phyloP scores from a whole-genome alignment of 345 rosid genomes.

The Rhodamnia argentea region DNA sequence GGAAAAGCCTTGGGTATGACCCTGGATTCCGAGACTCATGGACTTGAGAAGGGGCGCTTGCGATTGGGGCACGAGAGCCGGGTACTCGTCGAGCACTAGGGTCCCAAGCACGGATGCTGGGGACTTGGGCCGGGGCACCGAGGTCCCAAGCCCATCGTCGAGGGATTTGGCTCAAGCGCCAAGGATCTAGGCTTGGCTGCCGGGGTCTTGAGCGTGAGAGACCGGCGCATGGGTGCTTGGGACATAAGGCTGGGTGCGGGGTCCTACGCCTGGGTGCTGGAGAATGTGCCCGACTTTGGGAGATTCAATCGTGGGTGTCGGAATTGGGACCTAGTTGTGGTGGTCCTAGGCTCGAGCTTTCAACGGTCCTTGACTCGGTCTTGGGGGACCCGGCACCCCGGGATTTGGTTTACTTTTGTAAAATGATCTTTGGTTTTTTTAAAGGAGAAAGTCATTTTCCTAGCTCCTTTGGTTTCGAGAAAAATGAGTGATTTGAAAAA shows the following conservation, averaged over 20 bases:
- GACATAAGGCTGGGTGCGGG: not conserved
- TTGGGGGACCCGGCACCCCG: fast-evolving
- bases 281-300: not conserved
- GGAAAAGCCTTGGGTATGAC: not conserved
- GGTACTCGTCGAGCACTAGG: not conserved
- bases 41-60: not conserved
- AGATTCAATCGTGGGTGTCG: no score
- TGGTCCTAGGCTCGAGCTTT: not conserved
- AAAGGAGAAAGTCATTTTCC: not conserved
- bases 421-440: not conserved
- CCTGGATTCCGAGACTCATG: not conserved
- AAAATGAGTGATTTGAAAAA: no score
- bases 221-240: fast-evolving
- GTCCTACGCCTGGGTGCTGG: not conserved
- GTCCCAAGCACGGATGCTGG: not conserved
- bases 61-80: not conserved
- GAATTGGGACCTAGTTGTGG: no score
- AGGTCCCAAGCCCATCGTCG: no score
- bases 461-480: no score
- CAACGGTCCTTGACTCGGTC: fast-evolving
- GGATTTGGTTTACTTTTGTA: not conserved
- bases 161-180: not conserved
- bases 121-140: no score
- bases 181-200: fast-evolving
- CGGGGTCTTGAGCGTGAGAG: not conserved